phyloP scores from a whole-genome alignment of 2,329 filamentous ascomycete genomes.

The Trichoderma oligosporum region DNA sequence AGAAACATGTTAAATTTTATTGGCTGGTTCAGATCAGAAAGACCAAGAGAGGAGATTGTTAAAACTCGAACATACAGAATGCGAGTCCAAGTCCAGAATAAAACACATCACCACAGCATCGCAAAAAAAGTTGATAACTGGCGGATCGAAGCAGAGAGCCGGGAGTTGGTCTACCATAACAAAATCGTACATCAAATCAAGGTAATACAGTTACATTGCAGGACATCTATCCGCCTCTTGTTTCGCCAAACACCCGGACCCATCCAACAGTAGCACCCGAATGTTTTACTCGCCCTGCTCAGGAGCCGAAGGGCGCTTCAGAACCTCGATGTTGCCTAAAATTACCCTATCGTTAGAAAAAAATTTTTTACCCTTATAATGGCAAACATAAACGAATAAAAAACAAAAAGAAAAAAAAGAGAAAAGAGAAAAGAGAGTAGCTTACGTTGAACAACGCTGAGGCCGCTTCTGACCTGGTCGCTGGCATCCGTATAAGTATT shows the following conservation, averaged over 20 bases:
- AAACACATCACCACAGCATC: too few species aligned
- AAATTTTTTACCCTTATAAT: too few species aligned
- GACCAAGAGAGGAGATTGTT: not conserved
- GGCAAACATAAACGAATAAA: not conserved
- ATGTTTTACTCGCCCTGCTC: slow-evolving; percentile 25
- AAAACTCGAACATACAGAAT: not conserved
- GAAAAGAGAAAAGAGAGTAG: slow-evolving; percentile 23
- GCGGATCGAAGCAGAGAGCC: slow-evolving; percentile 7
- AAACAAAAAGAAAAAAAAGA: not conserved
- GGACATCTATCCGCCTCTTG: not conserved
- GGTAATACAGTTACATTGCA: slow-evolving; percentile 10
- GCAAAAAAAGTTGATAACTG: not conserved
- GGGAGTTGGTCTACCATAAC: slow-evolving; percentile 7
- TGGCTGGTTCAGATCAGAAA: too few species aligned
- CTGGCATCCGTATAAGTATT: slow-evolving; percentile 64
- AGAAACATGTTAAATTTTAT: not conserved
- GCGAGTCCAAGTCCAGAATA: too few species aligned
- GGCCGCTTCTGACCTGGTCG: slow-evolving; percentile 58
- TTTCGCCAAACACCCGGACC: slow-evolving; percentile 4
- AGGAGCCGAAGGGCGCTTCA: slow-evolving; percentile 39
- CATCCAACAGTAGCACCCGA: not conserved
- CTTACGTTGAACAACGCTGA: slow-evolving; percentile 81
- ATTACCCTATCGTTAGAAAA: too few species aligned
- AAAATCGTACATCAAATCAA: slow-evolving; percentile 13
- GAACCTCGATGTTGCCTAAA: slow-evolving; percentile 45